These are phyloP conservation scores for Tubosaeta sp. DNA, from an alignment of 768 basidiomycete genomes.

Conservation along the genomic window DNA sequence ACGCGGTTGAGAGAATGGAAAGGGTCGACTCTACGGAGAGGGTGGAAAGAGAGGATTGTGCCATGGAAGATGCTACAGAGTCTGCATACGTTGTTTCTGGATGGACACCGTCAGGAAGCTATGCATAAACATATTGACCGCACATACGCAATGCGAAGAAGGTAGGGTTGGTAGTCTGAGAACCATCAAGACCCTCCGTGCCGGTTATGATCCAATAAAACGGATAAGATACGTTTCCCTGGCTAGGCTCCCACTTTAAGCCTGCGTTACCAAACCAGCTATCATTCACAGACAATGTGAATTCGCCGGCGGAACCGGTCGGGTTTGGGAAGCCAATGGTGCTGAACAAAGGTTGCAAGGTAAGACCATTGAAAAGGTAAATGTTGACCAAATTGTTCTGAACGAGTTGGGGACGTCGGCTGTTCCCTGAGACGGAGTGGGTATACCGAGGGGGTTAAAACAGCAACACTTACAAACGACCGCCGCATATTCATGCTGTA, in stretches of 20 bases:
- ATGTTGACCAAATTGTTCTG: conserved; percentile 66
- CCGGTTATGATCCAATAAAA: conserved; percentile 78
- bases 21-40: conserved; percentile 33
- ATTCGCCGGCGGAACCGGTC: conserved; percentile 51
- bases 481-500: conserved; percentile 72
- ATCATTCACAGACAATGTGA: conserved; percentile 62
- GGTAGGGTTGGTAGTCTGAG: conserved; percentile 60
- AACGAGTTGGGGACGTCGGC: conserved; percentile 58
- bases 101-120: conserved; percentile 6
- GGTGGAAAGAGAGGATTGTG: conserved; percentile 31
- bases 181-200: conserved; percentile 47
- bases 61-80: conserved; percentile 56
- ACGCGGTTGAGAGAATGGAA: conserved; percentile 33
- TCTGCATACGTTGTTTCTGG: conserved; percentile 76
- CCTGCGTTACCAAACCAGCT: conserved; percentile 65
- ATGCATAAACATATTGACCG: neutral
- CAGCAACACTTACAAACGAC: conserved; percentile 67
- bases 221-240: conserved; percentile 52
- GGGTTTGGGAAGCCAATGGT: conserved; percentile 45
- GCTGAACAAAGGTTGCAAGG: conserved; percentile 45
- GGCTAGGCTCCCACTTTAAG: conserved; percentile 39
- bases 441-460: conserved; percentile 7
- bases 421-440: conserved; percentile 58
- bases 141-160: conserved; percentile 80
- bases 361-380: conserved; percentile 74